Evolutionary conservation across 2,329 filamentous ascomycete genomes (phyloP), one percentile per base, ranked within the genome.

Genomic region (Penicillium janthinellum): DNA sequence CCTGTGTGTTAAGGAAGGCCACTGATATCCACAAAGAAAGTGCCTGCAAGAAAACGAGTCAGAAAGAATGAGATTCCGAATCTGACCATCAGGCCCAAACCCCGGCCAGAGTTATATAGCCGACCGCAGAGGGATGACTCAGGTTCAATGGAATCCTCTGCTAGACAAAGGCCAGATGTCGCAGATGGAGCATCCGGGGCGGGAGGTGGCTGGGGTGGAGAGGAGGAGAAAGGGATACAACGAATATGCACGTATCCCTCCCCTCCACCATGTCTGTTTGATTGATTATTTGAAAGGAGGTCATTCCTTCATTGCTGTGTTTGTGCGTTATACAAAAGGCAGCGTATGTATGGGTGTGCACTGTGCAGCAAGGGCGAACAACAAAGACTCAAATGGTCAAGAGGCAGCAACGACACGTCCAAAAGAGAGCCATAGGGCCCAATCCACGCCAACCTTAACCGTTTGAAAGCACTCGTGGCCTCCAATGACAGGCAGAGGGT

Each of bases 401-500:
- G 34, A 37, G 17, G 35, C 37, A 54, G 48, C 41, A 57, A 58
- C 34, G 58, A 60, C 42, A 52, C 53, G 50, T 58, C 57, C 35
- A 60, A 53, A 55, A 56, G 31, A n/a, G 42, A 12, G 25, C 20
- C 17, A 45, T 28, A 39, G 34, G 45, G 20, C 54, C 54, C 56
- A 60, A 58, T 53, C 49, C 53, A 57, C 59, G 58, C 52, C 61
- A 58, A 53, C 62, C 41, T 62, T 56, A 60, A 64, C 50, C 25
- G 59, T 59, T 66, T 63, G 58, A 65, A 62, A 61, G 59, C 59
- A 58, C 48, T 62, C 55, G 56, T 38, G 52, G 52, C 38, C 22
- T 42, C 65, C 66, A 68, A 68, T 68, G 34, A 56, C 15, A 51
- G 14, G 6, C 2, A 8, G 50, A 11, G 54, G 31, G 67, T 69